Percentiles rank a stretch among this genome's conserved stretches.
phyloP scores from a whole-genome alignment of 192 early-diverging fungal species.

The Lunasporangiospora selenospora region DNA sequence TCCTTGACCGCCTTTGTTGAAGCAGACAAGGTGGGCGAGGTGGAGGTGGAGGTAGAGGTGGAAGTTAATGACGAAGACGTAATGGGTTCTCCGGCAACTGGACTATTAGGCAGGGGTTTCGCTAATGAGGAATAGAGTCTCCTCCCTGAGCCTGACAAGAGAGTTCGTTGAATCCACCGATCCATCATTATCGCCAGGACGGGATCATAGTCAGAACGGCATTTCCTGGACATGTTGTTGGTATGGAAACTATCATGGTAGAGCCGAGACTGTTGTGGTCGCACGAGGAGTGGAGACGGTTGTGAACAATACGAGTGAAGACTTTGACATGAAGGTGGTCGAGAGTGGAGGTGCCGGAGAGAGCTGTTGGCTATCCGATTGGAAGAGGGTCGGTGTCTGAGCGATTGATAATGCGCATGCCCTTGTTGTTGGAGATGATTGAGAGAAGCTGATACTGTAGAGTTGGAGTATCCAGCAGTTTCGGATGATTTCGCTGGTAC shows the following conservation, averaged over 20 bases:
- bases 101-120: conserved; percentile 11
- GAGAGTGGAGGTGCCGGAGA: background rate
- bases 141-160: conserved; percentile 14
- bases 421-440: no score
- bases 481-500: no score
- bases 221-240: no score
- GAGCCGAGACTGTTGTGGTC: no score
- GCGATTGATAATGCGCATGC: background rate
- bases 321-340: background rate
- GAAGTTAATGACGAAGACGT: background rate
- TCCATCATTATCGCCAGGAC: conserved; percentile 33
- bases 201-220: conserved; percentile 20
- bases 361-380: background rate
- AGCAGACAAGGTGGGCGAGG: background rate
- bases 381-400: background rate
- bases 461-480: no score
- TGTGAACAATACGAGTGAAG: no score
- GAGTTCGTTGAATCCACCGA: conserved; percentile 28
- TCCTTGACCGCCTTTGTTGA: background rate
- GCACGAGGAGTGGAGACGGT: no score
- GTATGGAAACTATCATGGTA: no score
- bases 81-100: no score
- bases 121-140: conserved; percentile 20
- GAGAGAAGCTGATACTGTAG: no score
- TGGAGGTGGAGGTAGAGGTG: conserved; percentile 5